Percentiles rank a stretch among this genome's conserved stretches.
Conservation (phyloP, 495 filamentous ascomycete genomes). For the Penicillium subrubescens region DNA sequence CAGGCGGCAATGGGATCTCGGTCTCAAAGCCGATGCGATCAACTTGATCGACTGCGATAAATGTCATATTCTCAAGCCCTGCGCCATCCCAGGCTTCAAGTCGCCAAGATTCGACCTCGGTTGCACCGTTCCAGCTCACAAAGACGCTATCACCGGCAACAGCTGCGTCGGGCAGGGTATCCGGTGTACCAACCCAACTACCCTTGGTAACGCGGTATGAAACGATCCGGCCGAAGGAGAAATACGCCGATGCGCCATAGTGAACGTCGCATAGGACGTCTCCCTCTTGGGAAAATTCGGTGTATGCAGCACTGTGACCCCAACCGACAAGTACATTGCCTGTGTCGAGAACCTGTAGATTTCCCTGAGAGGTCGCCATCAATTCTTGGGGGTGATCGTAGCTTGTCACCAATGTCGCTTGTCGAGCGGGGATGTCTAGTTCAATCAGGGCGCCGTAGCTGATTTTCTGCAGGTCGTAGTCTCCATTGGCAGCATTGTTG, state of each 20-base stretch:
- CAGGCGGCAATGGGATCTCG: constrained; percentile 10
- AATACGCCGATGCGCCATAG: constrained; percentile 41
- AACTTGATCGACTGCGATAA: constrained; percentile 11
- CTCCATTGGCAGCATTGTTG: constrained; percentile 47
- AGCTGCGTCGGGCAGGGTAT: constrained; percentile 31
- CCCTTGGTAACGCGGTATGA: constrained; percentile 42
- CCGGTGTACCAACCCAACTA: constrained; percentile 38
- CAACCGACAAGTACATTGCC: constrained; percentile 60
- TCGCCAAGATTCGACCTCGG: constrained; percentile 42
- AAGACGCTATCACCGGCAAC: constrained; percentile 32
- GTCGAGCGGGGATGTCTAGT: constrained; percentile 26
- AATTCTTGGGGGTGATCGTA: constrained; percentile 38
- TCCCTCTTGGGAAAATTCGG: constrained; percentile 56
- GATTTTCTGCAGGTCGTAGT: constrained; percentile 21
- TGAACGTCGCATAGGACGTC: constrained; percentile 48
- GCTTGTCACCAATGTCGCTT: constrained; percentile 24
- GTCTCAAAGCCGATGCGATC: constrained; percentile 28
- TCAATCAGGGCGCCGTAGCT: constrained; percentile 37
- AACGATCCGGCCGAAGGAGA: constrained; percentile 39
- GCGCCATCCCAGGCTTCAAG: constrained; percentile 35
- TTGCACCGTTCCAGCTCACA: constrained; percentile 52
- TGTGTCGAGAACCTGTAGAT: constrained; percentile 54
- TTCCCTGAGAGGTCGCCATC: constrained; percentile 58
- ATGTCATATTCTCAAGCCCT: constrained; percentile 22
- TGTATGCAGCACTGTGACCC: constrained; percentile 58